Evolutionary conservation across 441 rosid genomes (phyloP), one percentile per base, ranked within the genome.

Genomic region (Metrosideros polymorpha): DNA sequence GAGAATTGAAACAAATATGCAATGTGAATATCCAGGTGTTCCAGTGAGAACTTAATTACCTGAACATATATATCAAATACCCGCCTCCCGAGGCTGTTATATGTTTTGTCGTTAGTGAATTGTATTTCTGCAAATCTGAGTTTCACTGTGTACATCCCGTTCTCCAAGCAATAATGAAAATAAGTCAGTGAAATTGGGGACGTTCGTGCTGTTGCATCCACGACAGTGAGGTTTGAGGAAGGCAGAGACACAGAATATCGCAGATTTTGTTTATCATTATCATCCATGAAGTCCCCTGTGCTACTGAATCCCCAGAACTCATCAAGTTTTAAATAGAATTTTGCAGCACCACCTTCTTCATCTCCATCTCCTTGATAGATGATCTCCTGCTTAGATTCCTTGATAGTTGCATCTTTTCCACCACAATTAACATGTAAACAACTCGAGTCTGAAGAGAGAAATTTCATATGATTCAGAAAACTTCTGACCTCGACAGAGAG

Each of bases 101-200:
- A 93, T 10, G 93, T 88, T 76, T 82, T 85, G 83, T 92, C 91
- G 43, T 89, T 88, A 47, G 89, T 92, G 77, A 92, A 93, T 51
- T 85, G 88, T 85, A 94, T 90, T 91, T 94, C 96, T 1, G 94
- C 92, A 88, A 94, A 94, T 87, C 93, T 91, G 12, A 94, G 90
- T 71, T 43, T 88, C 49, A 94, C 92, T 18, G 87, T 88, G 86
- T 94, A 94, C 75, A 84, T 90, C 39, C 94, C 96, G 66, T 95
- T 95, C 88, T 89, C 89, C 55, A 95, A 90, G 88, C 97, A 95
- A 86, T 92, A 87, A 90, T 92, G 93, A 91, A 92, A 90, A 88
- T 95, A 95, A 18, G 94, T 92, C 32, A 95, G 93, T n/a, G 94
- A 92, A 84, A 94, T 85, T 2, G 97, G 97, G 63, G 94, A 71